A percentile compares a stretch with the other conserved stretches of the same genome.
Conservation (phyloP, 2,329 filamentous ascomycete species). For the Aspergillus sp. region DNA sequence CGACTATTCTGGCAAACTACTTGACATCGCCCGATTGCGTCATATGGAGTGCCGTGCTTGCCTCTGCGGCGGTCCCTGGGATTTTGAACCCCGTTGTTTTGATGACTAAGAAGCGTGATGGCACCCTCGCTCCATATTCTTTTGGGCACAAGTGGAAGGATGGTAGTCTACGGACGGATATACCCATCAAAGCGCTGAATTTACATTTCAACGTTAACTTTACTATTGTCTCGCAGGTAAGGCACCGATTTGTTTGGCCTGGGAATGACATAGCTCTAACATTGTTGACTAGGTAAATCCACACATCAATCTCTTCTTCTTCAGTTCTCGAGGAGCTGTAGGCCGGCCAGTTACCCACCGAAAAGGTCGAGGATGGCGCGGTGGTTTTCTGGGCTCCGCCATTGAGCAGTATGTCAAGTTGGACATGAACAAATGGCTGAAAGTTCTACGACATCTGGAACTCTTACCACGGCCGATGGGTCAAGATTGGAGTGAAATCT, state of each 20-base stretch:
- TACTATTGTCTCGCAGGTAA: slow-evolving; percentile 68
- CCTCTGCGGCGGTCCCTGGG: slow-evolving; percentile 90
- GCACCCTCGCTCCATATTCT: slow-evolving; percentile 78
- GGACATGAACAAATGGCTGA: slow-evolving; percentile 95
- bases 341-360: slow-evolving; percentile 92
- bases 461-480: slow-evolving; percentile 83
- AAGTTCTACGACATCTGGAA: slow-evolving; percentile 87
- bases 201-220: slow-evolving; percentile 98
- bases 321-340: slow-evolving; percentile 86
- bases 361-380: slow-evolving; percentile 88
- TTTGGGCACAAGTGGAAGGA: slow-evolving; percentile 99
- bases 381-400: slow-evolving; percentile 87
- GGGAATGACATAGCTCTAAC: slow-evolving; percentile 26
- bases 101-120: slow-evolving; percentile 78
- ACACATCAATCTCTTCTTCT: slow-evolving; percentile 98
- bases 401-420: slow-evolving; percentile 94
- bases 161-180: slow-evolving; percentile 87
- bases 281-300: slow-evolving; percentile 71
- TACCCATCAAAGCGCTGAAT: slow-evolving; percentile 89
- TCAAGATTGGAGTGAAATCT: slow-evolving; percentile 95
- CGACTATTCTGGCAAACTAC: slow-evolving; percentile 89
- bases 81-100: slow-evolving; percentile 93
- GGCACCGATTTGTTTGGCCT: slow-evolving; percentile 1
- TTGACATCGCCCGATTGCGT: slow-evolving; percentile 94
- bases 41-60: slow-evolving; percentile 94